phyloP scores from a whole-genome alignment of 2,329 filamentous ascomycete species.

The Paramyrothecium sp. region DNA sequence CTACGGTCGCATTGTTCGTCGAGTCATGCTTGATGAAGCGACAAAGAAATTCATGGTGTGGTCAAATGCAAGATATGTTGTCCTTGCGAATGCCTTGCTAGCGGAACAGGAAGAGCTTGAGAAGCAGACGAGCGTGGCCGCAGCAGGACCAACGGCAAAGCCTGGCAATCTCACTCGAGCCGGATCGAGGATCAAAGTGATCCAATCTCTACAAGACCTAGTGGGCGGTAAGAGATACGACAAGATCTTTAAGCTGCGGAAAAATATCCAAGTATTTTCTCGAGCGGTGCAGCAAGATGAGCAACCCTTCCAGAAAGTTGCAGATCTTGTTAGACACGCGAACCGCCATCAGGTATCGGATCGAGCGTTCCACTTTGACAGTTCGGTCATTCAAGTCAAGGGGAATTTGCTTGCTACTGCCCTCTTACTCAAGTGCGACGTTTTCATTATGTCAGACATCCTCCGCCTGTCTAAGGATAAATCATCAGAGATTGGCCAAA shows the following conservation, averaged over 20 bases:
- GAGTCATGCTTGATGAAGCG: slow-evolving; percentile 59
- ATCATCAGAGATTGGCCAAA: neutral
- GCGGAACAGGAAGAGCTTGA: slow-evolving; percentile 8
- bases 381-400: slow-evolving; percentile 32
- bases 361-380: slow-evolving; percentile 31
- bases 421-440: slow-evolving; percentile 47
- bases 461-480: slow-evolving; percentile 10
- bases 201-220: neutral
- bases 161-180: neutral
- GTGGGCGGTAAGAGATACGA: slow-evolving; percentile 8
- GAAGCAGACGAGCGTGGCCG: neutral
- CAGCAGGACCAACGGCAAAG: neutral
- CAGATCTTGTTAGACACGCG: slow-evolving; percentile 40
- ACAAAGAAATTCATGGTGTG: slow-evolving; percentile 64
- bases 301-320: slow-evolving; percentile 47
- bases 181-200: slow-evolving; percentile 2
- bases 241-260: slow-evolving; percentile 7
- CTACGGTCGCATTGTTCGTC: slow-evolving; percentile 61
- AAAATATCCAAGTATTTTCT: slow-evolving; percentile 6
- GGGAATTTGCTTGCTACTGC: slow-evolving; percentile 38
- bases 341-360: slow-evolving; percentile 22
- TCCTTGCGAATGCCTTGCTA: slow-evolving; percentile 8
- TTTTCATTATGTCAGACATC: slow-evolving; percentile 43
- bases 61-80: slow-evolving; percentile 32
- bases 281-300: slow-evolving; percentile 38